Evolutionary conservation across 768 basidiomycete genomes (phyloP), one percentile per base, ranked within the genome.

Genomic region (Trametes punicea): DNA sequence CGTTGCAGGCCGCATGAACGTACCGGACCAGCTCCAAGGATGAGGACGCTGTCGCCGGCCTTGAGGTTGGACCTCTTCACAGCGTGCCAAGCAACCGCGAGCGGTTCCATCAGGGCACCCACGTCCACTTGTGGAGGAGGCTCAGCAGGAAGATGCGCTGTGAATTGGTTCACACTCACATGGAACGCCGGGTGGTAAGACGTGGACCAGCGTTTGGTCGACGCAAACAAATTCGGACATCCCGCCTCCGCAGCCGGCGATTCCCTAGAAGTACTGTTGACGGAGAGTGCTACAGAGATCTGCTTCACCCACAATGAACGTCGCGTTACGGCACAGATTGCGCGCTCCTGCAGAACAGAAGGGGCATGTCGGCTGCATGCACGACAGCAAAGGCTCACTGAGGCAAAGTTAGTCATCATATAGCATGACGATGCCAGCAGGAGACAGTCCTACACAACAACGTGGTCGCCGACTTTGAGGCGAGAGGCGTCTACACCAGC

Each of bases 21-120:
- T 62, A 78, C 74, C 6, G 79, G 78, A 3, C 80, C 80, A 23
- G 72, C 72, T 20, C 77, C 77, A 10, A 73, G 53, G 3, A 80
- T 66, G 27, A 80, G 67, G 16, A 66, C 76, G 10, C 63, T 71
- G 34, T 73, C 61, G 0, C 77, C 77, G 36, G 59, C 55, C 46
- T 67, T 66, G 59, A 75, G 75, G 1, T 70, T 70, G 3, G 74
- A 71, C 21, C 69, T 64, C 56, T 76, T 75, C 16, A 77, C 73
- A 6, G 75, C 75, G 45, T 77, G 72, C 63, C 72, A 76, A 1
- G 75, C 75, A 4, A 80, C 76, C 2, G 75, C 70, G 11, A 80
- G 68, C 0, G 78, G 77, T 60, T 80, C 77, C 10, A 75, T 67
- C 58, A 73, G 71, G 5, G 77, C 77, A 1, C 74, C 78, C 13